Conservation (phyloP, 2,329 filamentous ascomycete species). For the Ascochyta viciae-villosae region DNA sequence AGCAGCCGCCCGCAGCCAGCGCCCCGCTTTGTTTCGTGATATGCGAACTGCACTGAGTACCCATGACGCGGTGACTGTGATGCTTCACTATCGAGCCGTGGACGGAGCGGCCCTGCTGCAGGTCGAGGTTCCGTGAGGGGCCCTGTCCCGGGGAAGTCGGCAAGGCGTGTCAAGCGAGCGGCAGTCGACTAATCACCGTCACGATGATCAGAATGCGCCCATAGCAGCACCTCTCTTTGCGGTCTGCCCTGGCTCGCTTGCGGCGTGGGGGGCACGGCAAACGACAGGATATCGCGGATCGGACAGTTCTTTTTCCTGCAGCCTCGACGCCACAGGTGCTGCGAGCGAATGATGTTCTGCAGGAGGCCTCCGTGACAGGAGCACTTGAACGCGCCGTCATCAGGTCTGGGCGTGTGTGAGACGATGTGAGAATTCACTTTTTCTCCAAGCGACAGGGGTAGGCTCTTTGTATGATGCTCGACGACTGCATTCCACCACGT, state of each 20-base stretch:
- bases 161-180: constrained; percentile 35
- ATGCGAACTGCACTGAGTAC: constrained; percentile 21
- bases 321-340: constrained; percentile 31
- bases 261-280: constrained; percentile 33
- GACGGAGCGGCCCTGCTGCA: constrained; percentile 2
- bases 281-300: constrained; percentile 33
- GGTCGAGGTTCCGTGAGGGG: background rate
- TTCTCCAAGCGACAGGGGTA: constrained; percentile 28
- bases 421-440: constrained; percentile 33
- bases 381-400: constrained; percentile 33
- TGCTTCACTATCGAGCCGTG: constrained; percentile 15
- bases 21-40: constrained; percentile 30
- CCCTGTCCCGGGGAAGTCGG: constrained; percentile 42
- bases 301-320: constrained; percentile 40
- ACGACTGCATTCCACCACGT: constrained; percentile 32
- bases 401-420: constrained; percentile 27
- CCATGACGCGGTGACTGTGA: constrained; percentile 31
- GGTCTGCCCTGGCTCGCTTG: constrained; percentile 33
- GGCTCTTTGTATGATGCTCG: constrained; percentile 24
- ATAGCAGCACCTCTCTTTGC: constrained; percentile 13
- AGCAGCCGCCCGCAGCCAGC: constrained; percentile 32
- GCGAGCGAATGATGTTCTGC: constrained; percentile 43
- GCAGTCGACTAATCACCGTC: constrained; percentile 22
- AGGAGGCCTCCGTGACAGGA: constrained; percentile 36
- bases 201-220: constrained; percentile 9